Evolutionary conservation across 768 basidiomycete genomes (phyloP).

Genomic region (Tephrocybe rancida): DNA sequence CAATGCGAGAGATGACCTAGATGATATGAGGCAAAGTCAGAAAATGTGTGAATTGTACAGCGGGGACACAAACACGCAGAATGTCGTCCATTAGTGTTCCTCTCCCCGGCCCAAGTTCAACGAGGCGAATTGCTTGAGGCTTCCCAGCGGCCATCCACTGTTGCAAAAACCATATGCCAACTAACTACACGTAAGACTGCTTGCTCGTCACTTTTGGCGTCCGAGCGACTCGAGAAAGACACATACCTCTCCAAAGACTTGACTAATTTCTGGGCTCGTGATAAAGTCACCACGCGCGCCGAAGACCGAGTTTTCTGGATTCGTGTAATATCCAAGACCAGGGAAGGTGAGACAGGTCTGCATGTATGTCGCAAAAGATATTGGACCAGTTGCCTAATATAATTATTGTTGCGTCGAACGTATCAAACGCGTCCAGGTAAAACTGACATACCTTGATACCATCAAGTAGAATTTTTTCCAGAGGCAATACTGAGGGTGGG

Average conservation of each 20-base stretch:
- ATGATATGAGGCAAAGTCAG: neutral
- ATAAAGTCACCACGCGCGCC: conserved; percentile 91
- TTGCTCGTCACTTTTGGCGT: conserved; percentile 40
- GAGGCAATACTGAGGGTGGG: conserved; percentile 29
- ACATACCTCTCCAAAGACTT: conserved; percentile 94
- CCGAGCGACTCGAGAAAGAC: neutral
- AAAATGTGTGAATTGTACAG: neutral
- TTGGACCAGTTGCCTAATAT: conserved; percentile 92
- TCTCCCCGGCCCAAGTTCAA: conserved; percentile 93
- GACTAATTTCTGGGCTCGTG: conserved; percentile 95
- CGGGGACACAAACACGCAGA: conserved; percentile 60
- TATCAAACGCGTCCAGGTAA: neutral
- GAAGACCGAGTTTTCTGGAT: conserved; percentile 71
- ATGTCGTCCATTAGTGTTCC: conserved; percentile 93
- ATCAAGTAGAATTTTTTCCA: conserved; percentile 72
- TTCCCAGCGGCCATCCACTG: conserved; percentile 65
- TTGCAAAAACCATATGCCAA: conserved; percentile 84
- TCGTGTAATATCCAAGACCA: conserved; percentile 91
- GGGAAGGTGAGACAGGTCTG: conserved; percentile 90
- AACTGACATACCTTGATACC: conserved; percentile 64
- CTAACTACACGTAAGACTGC: conserved; percentile 53
- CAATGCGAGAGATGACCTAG: conserved; percentile 57
- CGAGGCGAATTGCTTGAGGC: conserved; percentile 58
- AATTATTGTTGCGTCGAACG: conserved; percentile 9
- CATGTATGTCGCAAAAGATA: conserved; percentile 91